Evolutionary conservation across 176 grass and related monocot species (phyloP), one percentile per base, ranked within the genome.

Genomic region (Themeda triandra): DNA sequence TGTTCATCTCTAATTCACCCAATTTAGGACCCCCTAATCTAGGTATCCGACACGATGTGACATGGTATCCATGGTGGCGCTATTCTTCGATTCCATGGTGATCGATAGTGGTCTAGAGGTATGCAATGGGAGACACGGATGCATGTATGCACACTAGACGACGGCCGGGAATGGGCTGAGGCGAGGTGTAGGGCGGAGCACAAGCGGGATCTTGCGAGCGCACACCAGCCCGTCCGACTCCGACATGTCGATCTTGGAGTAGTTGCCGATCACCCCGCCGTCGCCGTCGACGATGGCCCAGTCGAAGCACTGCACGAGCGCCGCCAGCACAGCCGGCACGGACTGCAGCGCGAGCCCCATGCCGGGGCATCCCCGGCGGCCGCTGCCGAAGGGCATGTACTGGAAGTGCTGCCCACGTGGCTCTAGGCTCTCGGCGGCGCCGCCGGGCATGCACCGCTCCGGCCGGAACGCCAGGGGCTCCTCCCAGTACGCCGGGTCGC

Each of bases 361-460:
- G 46, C 94, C 94, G 8, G 89, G 94, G 67, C 92, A 97, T 0
- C 78, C 88, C 19, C 92, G 81, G 8, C 92, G 80, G 0, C 94
- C 94, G 19, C 89, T 92, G 29, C 94, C 91, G 44, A 97, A 97
- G 6, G 94, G 94, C 67, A 97, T 82, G 66, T 92, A 80, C 48
- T 94, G 87, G 72, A 92, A 94, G 36, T 90, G 75, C 83, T 97
- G 89, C 18, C 94, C 94, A 10, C 87, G 87, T 3, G 82, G 79
- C 41, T 94, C 89, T 13, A 90, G 21, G 0, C 23, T 58, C 35
- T 66, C 49, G 21, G 37, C 59, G 8, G 28, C 81, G 9, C 84
- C 77, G 18, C 70, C 71, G 28, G 74, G 24, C 41, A 91, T 4
- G 71, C 94, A 97, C 19, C 94, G 76, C 68, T 97, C 92, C 19